Conservation (phyloP, 768 basidiomycete genomes). For the Coprinellus aureogranulatus region DNA sequence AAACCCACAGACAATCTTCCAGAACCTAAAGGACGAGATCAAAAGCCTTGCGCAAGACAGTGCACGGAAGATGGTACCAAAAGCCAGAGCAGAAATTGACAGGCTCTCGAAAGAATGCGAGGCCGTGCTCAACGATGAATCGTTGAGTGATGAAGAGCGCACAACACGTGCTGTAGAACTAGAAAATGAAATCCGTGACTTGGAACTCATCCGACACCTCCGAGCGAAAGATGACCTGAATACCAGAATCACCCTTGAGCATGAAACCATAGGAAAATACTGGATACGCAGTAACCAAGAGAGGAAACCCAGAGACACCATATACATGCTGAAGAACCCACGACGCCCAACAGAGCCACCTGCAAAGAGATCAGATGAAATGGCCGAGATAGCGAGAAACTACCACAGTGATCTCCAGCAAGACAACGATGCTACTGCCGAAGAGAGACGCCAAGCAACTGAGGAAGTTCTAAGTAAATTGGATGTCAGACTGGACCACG, state of each 20-base stretch:
- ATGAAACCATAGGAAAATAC: constrained; percentile 6
- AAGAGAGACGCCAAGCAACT: neutral
- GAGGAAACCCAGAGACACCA: constrained; percentile 10
- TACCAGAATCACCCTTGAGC: constrained; percentile 9
- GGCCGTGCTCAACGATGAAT: neutral
- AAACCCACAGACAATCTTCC: neutral
- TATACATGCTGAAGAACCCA: constrained; percentile 6
- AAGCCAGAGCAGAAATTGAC: neutral
- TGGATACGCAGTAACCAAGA: constrained; percentile 1
- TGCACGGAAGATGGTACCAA: neutral
- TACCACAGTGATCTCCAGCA: constrained; percentile 20
- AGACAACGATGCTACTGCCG: neutral
- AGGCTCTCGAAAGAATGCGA: neutral
- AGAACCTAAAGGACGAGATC: neutral
- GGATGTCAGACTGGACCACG: neutral
- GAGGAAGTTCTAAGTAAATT: neutral
- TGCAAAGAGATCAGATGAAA: constrained; percentile 20
- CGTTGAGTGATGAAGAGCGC: neutral
- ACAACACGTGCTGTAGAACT: neutral
- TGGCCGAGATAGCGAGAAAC: constrained; percentile 27
- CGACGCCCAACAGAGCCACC: constrained; percentile 1
- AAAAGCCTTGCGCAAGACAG: neutral
- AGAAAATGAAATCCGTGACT: neutral
- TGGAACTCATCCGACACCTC: neutral
- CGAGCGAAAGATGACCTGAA: constrained; percentile 1